A percentile compares a stretch with the other conserved stretches of the same genome.
phyloP scores from a whole-genome alignment of 108 stramenopile genomes.

The Nannochloropsis oceanica region DNA sequence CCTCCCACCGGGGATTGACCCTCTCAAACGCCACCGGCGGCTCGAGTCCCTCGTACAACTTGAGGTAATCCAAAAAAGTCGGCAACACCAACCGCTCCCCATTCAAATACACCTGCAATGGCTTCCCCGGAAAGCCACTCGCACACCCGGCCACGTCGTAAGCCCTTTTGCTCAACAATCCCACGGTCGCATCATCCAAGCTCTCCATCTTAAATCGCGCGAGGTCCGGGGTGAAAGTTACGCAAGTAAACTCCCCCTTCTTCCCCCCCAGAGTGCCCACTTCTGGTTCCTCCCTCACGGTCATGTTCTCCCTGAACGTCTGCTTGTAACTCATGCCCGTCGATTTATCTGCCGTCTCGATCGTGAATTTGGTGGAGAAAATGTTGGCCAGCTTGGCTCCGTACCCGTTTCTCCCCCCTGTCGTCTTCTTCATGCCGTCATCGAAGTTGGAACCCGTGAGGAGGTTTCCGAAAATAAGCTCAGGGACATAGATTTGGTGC shows the following conservation, averaged over 20 bases:
- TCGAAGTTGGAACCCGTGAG: slow-evolving; percentile 96
- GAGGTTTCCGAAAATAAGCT: slow-evolving; percentile 94
- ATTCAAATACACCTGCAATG: slow-evolving; percentile 62
- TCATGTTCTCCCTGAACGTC: slow-evolving; percentile 81
- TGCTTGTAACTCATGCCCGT: slow-evolving; percentile 62
- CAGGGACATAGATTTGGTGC: slow-evolving; percentile 56
- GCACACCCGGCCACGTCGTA: slow-evolving; percentile 85
- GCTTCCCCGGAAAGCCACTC: slow-evolving; percentile 52
- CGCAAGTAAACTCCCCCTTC: slow-evolving; percentile 82
- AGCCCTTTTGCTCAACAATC: slow-evolving; percentile 59
- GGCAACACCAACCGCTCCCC: slow-evolving; percentile 56
- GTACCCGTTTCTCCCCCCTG: slow-evolving; percentile 97
- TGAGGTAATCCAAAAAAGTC: slow-evolving; percentile 77
- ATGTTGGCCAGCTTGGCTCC: slow-evolving; percentile 99
- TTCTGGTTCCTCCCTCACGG: not conserved
- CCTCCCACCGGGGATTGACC: slow-evolving; percentile 81
- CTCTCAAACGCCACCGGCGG: slow-evolving; percentile 62
- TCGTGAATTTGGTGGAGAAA: slow-evolving; percentile 64
- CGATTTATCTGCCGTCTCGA: slow-evolving; percentile 73
- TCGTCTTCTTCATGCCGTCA: slow-evolving; percentile 84
- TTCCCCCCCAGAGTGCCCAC: slow-evolving; percentile 20
- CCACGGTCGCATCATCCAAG: slow-evolving; percentile 76
- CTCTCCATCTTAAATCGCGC: slow-evolving; percentile 71
- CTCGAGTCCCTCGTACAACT: slow-evolving; percentile 66
- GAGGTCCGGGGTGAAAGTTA: slow-evolving; percentile 90